phyloP scores from a whole-genome alignment of 106 monocot species.

The Platanthera guangdongensis region DNA sequence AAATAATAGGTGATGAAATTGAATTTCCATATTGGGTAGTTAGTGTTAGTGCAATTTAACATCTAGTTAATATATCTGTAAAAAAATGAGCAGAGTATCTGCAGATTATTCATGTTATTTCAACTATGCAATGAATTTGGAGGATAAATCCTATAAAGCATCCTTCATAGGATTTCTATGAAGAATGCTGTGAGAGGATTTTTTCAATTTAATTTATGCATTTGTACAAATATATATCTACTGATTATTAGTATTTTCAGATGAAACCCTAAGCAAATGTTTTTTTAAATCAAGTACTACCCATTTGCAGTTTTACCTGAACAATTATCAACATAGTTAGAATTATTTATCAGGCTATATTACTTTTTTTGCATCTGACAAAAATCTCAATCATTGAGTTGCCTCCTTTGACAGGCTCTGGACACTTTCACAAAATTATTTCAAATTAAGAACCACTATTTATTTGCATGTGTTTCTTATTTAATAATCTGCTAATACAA shows the following conservation, averaged over 20 bases:
- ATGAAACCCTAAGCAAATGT: background rate
- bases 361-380: background rate
- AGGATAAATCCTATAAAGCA: background rate
- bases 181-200: background rate
- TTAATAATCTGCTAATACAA: background rate
- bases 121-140: background rate
- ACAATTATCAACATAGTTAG: no score
- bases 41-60: background rate
- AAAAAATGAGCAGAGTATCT: background rate
- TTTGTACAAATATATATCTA: background rate
- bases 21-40: background rate
- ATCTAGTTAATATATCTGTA: background rate
- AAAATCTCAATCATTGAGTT: background rate
- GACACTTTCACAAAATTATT: no score
- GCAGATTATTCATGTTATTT: background rate
- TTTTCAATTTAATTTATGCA: background rate
- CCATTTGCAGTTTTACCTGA: no score
- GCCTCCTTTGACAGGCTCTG: no score
- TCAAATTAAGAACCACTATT: background rate
- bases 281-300: background rate
- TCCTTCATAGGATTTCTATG: background rate
- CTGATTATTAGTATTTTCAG: no score
- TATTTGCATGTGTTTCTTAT: background rate
- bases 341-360: background rate
- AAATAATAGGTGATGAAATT: background rate